Evolutionary conservation across 306 rosid species (phyloP).

Genomic region (Parietaria judaica): DNA sequence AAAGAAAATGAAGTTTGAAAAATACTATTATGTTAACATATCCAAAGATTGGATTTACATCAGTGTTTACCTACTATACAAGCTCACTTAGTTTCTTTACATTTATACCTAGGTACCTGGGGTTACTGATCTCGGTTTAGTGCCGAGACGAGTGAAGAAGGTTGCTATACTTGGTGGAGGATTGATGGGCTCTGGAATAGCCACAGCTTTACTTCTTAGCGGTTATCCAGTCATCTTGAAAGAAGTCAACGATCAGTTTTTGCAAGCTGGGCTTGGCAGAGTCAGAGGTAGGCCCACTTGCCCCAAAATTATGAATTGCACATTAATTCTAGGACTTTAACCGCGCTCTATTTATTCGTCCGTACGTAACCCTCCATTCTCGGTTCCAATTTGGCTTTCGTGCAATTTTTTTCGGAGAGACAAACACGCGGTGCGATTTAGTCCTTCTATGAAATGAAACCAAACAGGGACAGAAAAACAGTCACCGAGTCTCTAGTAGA

Average conservation of each 20-base stretch:
- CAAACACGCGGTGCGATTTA: too few relatives aligned
- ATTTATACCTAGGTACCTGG: constrained; percentile 55
- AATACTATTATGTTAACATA: too few relatives aligned
- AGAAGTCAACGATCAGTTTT: constrained; percentile 78
- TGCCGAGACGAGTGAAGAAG: constrained; percentile 65
- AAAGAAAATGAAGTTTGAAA: too few relatives aligned
- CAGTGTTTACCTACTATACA: too few relatives aligned
- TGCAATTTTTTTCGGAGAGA: not conserved
- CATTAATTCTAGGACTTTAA: too few relatives aligned
- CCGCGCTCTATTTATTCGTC: too few relatives aligned
- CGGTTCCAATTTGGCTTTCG: not conserved
- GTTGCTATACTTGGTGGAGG: constrained; percentile 97
- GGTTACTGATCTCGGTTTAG: constrained; percentile 73
- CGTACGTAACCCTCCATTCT: not conserved
- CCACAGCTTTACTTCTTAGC: constrained; percentile 73
- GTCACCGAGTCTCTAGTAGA: not conserved
- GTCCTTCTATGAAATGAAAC: too few relatives aligned
- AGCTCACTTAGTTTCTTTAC: too few relatives aligned
- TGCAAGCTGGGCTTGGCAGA: constrained; percentile 80
- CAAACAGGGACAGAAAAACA: too few relatives aligned
- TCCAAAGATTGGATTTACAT: too few relatives aligned
- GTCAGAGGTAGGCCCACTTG: constrained; percentile 56
- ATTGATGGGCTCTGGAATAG: constrained; percentile 97
- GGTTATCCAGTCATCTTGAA: constrained; percentile 72
- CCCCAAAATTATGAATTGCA: too few relatives aligned